A percentile compares a stretch with the other conserved stretches of the same genome.
These are phyloP conservation scores for Hebeloma cylindrosporum DNA, from an alignment of 768 basidiomycete species.

Conservation along the genomic window DNA sequence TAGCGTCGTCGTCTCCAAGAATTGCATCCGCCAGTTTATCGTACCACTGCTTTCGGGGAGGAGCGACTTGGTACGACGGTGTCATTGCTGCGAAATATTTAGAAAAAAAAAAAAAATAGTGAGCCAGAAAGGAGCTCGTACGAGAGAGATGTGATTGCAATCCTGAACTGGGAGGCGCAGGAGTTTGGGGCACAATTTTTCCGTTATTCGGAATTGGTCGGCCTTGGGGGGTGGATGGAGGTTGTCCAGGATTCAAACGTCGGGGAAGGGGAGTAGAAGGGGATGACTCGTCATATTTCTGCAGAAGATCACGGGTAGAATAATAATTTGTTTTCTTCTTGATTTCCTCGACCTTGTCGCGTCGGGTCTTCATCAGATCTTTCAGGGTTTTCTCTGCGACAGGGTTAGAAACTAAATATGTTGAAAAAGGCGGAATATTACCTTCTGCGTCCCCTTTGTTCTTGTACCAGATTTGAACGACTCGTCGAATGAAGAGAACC, in stretches of 20 bases:
- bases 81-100: slow-evolving; percentile 20
- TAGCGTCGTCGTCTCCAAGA: slow-evolving; percentile 72
- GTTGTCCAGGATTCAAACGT: slow-evolving; percentile 32
- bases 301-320: slow-evolving; percentile 84
- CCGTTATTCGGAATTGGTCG: slow-evolving; percentile 23
- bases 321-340: slow-evolving; percentile 99
- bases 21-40: slow-evolving; percentile 87
- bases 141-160: slow-evolving; percentile 30
- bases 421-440: slow-evolving; percentile 27
- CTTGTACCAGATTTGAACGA: slow-evolving; percentile 83
- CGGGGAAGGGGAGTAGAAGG: slow-evolving; percentile 44
- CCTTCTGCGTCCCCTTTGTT: slow-evolving; percentile 81
- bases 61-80: slow-evolving; percentile 37
- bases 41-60: slow-evolving; percentile 75
- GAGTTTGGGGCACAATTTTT: slow-evolving; percentile 23
- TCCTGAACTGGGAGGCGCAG: slow-evolving; percentile 21
- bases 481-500: slow-evolving; percentile 76
- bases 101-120: slow-evolving; percentile 7
- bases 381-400: slow-evolving; percentile 76
- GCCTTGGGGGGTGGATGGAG: slow-evolving; percentile 34
- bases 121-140: slow-evolving; percentile 15
- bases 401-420: slow-evolving; percentile 1
- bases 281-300: slow-evolving; percentile 76
- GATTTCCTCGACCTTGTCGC: slow-evolving; percentile 88
- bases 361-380: slow-evolving; percentile 71